These are phyloP conservation scores for Lentinus brumalis DNA, from an alignment of 768 basidiomycete species.

Conservation along the genomic window DNA sequence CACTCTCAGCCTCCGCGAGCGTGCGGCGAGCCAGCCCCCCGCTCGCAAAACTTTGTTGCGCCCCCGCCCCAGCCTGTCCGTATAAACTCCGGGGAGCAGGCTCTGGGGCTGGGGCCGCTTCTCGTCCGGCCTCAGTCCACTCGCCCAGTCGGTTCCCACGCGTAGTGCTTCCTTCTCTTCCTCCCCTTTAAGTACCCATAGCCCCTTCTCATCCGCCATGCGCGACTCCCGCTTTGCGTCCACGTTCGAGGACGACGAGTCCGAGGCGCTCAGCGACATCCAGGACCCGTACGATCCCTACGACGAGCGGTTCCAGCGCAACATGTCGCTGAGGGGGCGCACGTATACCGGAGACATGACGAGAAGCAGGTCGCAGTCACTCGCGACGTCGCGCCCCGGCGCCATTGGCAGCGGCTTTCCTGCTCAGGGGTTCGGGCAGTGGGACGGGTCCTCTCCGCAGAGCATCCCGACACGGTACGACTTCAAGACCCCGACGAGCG, in stretches of 20 bases:
- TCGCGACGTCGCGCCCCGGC: slow-evolving; percentile 61
- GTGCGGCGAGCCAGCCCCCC: slow-evolving; percentile 72
- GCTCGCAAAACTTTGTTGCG: slow-evolving; percentile 49
- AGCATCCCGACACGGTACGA: slow-evolving; percentile 57
- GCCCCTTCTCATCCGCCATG: slow-evolving; percentile 64
- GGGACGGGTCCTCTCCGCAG: slow-evolving; percentile 63
- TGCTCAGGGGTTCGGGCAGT: slow-evolving; percentile 40
- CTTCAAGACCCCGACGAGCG: slow-evolving; percentile 62
- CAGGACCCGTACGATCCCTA: slow-evolving; percentile 48
- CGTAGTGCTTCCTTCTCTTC: slow-evolving; percentile 71
- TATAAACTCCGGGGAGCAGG: slow-evolving; percentile 46
- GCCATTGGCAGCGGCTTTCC: slow-evolving; percentile 52
- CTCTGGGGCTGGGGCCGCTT: slow-evolving; percentile 37
- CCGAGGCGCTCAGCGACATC: slow-evolving; percentile 60
- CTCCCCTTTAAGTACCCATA: slow-evolving; percentile 41
- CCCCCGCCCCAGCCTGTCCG: slow-evolving; percentile 57
- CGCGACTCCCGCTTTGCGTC: slow-evolving; percentile 71
- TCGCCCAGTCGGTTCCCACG: slow-evolving; percentile 60
- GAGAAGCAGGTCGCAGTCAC: slow-evolving; percentile 76
- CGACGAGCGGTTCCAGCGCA: slow-evolving; percentile 46
- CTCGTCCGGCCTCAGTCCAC: slow-evolving; percentile 43
- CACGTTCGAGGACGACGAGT: slow-evolving; percentile 83
- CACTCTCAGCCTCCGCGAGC: slow-evolving; percentile 52
- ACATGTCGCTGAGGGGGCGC: slow-evolving; percentile 48
- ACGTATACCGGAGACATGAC: slow-evolving; percentile 62